These are phyloP conservation scores for Russula earlei DNA, from an alignment of 768 basidiomycete species.

Conservation along the genomic window DNA sequence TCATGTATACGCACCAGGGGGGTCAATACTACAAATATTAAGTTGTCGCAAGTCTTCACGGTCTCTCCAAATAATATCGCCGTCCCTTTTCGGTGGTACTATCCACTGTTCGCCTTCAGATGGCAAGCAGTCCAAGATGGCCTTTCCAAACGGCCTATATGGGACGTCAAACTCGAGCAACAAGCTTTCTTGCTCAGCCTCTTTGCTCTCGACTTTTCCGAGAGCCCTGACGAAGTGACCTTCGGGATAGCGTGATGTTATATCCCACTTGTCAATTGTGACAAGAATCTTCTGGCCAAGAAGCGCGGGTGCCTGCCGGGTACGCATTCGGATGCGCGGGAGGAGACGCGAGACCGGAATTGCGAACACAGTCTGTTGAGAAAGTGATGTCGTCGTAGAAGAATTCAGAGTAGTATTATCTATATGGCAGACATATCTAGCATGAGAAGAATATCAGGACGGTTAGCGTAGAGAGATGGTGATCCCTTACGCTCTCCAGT, in stretches of 20 bases:
- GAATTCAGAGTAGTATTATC: constrained; percentile 83
- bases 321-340: constrained; percentile 89
- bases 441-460: not conserved
- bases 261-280: constrained; percentile 88
- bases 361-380: constrained; percentile 88
- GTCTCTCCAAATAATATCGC: constrained; percentile 58
- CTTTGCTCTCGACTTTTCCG: constrained; percentile 87
- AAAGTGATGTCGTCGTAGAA: constrained; percentile 64
- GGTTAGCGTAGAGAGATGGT: not conserved
- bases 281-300: constrained; percentile 93
- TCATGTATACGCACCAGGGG: constrained; percentile 51
- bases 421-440: constrained; percentile 88
- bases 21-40: constrained; percentile 93
- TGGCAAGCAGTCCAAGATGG: constrained; percentile 87
- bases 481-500: constrained; percentile 83
- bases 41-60: constrained; percentile 81
- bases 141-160: constrained; percentile 93
- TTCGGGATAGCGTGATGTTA: constrained; percentile 83
- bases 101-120: constrained; percentile 85
- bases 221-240: constrained; percentile 94
- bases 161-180: constrained; percentile 93
- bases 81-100: constrained; percentile 65
- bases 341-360: constrained; percentile 86
- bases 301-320: constrained; percentile 84
- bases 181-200: constrained; percentile 91